phyloP scores from a whole-genome alignment of 441 rosid species.

The Metrosideros polymorpha region DNA sequence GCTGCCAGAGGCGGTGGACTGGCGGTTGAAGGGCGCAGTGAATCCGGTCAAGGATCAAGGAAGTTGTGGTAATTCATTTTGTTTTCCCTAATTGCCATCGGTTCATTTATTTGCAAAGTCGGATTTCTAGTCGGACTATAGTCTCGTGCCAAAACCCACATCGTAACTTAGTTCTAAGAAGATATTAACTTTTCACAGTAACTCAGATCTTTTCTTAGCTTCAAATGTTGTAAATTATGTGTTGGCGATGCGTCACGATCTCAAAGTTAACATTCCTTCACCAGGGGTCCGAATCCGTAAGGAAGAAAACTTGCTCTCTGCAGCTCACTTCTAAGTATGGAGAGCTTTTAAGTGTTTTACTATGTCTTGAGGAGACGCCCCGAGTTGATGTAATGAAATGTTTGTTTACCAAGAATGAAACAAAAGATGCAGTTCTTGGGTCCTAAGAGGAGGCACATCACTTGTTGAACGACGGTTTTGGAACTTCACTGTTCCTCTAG shows the following conservation, averaged over 20 bases:
- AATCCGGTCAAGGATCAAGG: slow-evolving; percentile 11
- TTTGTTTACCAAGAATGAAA: not conserved
- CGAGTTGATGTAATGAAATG: not conserved
- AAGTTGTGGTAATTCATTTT: not conserved
- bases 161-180: not conserved
- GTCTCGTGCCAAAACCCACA: not conserved
- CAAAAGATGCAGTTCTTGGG: not conserved
- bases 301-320: not conserved
- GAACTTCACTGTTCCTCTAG: not conserved
- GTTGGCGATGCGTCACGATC: not conserved
- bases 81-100: not conserved
- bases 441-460: not conserved
- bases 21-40: slow-evolving; percentile 8
- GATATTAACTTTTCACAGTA: not conserved
- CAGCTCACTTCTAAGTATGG: not conserved
- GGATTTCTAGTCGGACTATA: not conserved
- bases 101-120: not conserved
- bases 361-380: not conserved
- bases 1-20: slow-evolving; percentile 5
- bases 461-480: not conserved
- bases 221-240: not conserved
- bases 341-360: not conserved
- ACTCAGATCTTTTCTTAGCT: not conserved
- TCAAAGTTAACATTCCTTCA: not conserved
- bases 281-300: not conserved